Base-by-base conservation (phyloP, 371 early-diverging fungal genomes). In the Mucor plumbeus region DNA sequence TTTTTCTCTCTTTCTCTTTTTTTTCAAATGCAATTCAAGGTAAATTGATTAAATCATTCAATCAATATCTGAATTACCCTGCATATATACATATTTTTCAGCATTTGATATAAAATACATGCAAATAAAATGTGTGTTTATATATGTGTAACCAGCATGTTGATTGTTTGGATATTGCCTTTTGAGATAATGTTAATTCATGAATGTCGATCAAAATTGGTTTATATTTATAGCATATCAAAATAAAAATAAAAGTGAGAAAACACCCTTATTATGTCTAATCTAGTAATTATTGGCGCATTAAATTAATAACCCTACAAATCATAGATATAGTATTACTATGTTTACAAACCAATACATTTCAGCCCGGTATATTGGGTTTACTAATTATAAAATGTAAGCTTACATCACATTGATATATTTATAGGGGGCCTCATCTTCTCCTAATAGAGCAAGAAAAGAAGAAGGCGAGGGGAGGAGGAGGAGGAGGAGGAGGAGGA, bases 41-140 rank as follows among this genome's bases (percentile, higher is more conserved):
- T 21, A 39, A 59, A 59, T 40, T 40, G 19, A 53, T 53, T 53
- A 53, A 53, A 53, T 53, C 53, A 53, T 53, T 53, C 53, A 53
- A 53, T 1, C 53, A 53, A 31, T 21, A 53, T 53, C 31, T 53
- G 14, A 53, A 53, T 53, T 53, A 53, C 53, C 53, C 53, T 53
- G 53, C 53, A 53, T 59, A 59, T 41, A 58, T 36, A 38, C 17
- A 36, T 17, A 38, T 2, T 26, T 26, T 26, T 3, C 3, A 26
- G 26, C 26, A 53, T 26, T 21, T 7, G 4, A 10, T 53, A 19
- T 10, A 26, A 26, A 26, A 15, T 60, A 10, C 13, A 15, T n/a
- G 19, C 17, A 47, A 34, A 35, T n/a, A 59, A 35, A 40, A 39
- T 41, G 43, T 7, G 38, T 47, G 47, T 19, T 47, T 43, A 21